Evolutionary conservation across 805 yeast species (phyloP), one percentile per base, ranked within the genome.

Genomic region (Candida dajiaensis): DNA sequence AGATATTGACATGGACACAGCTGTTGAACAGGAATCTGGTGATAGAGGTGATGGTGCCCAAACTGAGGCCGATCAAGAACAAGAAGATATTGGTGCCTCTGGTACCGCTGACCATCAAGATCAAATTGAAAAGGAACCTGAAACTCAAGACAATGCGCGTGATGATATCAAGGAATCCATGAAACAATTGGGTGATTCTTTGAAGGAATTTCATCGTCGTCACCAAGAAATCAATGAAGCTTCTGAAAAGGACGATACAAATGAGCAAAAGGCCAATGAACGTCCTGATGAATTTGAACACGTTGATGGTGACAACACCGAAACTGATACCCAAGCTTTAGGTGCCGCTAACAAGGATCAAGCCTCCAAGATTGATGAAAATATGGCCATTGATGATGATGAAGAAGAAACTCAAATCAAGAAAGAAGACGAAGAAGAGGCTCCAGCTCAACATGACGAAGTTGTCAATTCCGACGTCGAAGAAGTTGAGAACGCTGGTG

Each of bases 121-220:
- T 28, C 72, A 73, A 38, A 68, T 74, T 40, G 67, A 68, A 37
- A 62, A 71, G 11, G 70, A 73, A 25, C 70, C 69, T 15, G 67
- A 69, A 3, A 62, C 66, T 4, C 67, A 70, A 37, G 83, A 78
- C 48, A 69, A 73, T 18, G 79, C 86, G 18, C 70, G 88, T 45
- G 83, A 84, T 44, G 75, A 76, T 56, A 89, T 87, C 37, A 75
- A 77, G 47, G 89, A 89, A 56, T 80, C 95, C 0, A 71, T 92
- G 66, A 86, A 86, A 62, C 89, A 89, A 61, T 73, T 94, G 13
- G 98, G 99, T 44, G 97, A 90, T 65, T 79, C 96, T 1, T 63
- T 90, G 68, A 87, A 92, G 56, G 96, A 90, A 60, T 92, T 85
- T 68, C 95, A 92, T 62, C 85, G 88, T 61, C 84, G 96, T 56